Conservation (phyloP, 2,329 filamentous ascomycete species). For the Escovopsis sp. region DNA sequence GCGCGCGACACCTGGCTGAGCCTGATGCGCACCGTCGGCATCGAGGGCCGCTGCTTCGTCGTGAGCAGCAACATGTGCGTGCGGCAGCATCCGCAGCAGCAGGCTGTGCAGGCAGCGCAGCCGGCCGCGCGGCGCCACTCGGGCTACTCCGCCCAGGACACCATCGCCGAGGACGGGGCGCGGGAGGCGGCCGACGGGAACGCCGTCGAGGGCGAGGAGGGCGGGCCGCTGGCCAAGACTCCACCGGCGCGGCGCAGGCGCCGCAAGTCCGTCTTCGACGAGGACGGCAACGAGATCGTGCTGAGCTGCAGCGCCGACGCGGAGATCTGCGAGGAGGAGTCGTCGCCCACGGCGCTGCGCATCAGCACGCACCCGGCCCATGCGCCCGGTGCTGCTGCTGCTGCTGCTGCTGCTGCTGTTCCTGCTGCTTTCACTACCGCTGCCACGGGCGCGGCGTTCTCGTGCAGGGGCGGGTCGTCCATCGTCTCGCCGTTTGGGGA, state of each 20-base stretch:
- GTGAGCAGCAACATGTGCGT: slow-evolving; percentile 76
- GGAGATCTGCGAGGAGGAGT: not conserved
- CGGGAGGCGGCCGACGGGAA: not conserved
- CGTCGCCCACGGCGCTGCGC: not conserved
- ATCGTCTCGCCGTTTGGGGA: slow-evolving; percentile 70
- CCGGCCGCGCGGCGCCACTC: too few relatives aligned
- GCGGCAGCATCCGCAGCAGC: not conserved
- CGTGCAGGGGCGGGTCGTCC: slow-evolving; percentile 65
- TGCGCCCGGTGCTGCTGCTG: not conserved
- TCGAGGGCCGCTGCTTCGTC: slow-evolving; percentile 75
- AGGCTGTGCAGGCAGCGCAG: too few relatives aligned
- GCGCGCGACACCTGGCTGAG: slow-evolving; percentile 67
- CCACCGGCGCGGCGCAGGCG: slow-evolving; percentile 14
- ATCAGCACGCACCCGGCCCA: not conserved
- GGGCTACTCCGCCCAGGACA: too few relatives aligned
- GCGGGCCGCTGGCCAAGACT: slow-evolving; percentile 24
- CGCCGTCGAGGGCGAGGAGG: slow-evolving; percentile 18
- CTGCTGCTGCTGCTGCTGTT: not conserved
- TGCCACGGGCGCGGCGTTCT: slow-evolving; percentile 25
- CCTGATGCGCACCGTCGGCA: slow-evolving; percentile 68
- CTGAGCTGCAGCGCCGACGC: slow-evolving; percentile 19
- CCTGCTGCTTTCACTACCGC: not conserved
- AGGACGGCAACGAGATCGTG: slow-evolving; percentile 42
- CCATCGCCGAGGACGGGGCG: not conserved
- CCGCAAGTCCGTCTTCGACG: slow-evolving; percentile 31